These are phyloP conservation scores for Alnus rubra DNA, from an alignment of 306 rosid genomes.

Conservation along the genomic window DNA sequence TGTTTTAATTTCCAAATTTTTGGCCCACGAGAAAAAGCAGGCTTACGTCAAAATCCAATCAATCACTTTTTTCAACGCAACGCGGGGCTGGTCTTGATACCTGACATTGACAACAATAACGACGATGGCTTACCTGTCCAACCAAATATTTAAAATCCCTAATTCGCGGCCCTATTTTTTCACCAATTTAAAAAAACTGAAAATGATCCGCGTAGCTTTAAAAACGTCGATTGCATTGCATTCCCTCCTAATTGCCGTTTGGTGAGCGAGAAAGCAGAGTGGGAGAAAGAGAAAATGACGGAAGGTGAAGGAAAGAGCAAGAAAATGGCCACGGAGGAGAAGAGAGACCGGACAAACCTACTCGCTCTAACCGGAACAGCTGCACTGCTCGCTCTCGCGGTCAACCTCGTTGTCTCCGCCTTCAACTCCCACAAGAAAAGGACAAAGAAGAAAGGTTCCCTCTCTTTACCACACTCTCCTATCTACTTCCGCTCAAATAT, in stretches of 20 bases:
- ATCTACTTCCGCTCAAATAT: constrained; percentile 7
- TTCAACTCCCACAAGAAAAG: constrained; percentile 47
- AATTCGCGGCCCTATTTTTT: background rate
- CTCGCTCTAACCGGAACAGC: constrained; percentile 77
- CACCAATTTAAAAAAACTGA: no score
- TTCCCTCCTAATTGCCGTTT: constrained; percentile 57
- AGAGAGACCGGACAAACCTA: constrained; percentile 39
- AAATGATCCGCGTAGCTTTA: background rate
- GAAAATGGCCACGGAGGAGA: constrained; percentile 50
- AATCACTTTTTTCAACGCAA: background rate
- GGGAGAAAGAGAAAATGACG: constrained; percentile 49
- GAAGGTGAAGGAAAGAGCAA: constrained; percentile 47
- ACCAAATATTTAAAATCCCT: background rate
- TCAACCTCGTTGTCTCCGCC: constrained; percentile 63
- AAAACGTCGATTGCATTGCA: constrained; percentile 15
- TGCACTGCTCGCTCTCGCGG: constrained; percentile 69
- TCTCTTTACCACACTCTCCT: constrained; percentile 4
- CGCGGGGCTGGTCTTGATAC: background rate
- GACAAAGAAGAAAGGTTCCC: constrained; percentile 63
- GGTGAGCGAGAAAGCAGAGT: constrained; percentile 27
- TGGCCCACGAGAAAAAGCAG: no score
- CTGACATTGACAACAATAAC: background rate
- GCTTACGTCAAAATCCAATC: no score
- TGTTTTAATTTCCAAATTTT: no score
- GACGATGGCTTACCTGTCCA: background rate